Evolutionary conservation across 2,329 filamentous ascomycete species (phyloP).

Genomic region (Cercospora janseana): DNA sequence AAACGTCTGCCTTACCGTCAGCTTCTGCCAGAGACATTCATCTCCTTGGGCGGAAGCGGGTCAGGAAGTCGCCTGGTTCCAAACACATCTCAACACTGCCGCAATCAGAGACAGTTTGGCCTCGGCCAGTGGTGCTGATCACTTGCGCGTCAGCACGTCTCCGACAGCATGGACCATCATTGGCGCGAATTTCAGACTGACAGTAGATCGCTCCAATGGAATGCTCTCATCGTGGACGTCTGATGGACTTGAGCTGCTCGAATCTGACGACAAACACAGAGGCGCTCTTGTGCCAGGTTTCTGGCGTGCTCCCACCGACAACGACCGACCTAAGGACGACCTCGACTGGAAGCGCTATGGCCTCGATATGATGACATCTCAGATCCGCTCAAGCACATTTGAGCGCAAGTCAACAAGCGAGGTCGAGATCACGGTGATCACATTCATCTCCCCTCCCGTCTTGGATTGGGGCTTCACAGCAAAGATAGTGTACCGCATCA

Average conservation of each 20-base stretch:
- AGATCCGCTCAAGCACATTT: slow-evolving; percentile 46
- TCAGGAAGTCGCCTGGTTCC: slow-evolving; percentile 29
- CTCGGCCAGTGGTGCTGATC: neutral
- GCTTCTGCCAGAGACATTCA: slow-evolving; percentile 45
- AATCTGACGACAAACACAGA: neutral
- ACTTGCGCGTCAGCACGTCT: slow-evolving; percentile 13
- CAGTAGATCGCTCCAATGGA: slow-evolving; percentile 12
- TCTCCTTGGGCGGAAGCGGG: slow-evolving; percentile 46
- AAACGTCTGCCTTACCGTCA: slow-evolving; percentile 50
- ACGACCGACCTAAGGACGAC: slow-evolving; percentile 55
- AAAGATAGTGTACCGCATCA: slow-evolving; percentile 53
- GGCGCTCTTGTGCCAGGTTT: slow-evolving; percentile 49
- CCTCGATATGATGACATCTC: slow-evolving; percentile 48
- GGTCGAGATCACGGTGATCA: slow-evolving; percentile 18
- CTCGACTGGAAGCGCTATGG: slow-evolving; percentile 55
- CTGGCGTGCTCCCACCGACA: slow-evolving; percentile 64
- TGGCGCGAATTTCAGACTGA: slow-evolving; percentile 12
- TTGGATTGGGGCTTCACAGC: slow-evolving; percentile 56
- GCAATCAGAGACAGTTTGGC: slow-evolving; percentile 1
- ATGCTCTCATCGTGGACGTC: slow-evolving; percentile 40
- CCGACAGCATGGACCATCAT: slow-evolving; percentile 10
- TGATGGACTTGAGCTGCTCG: slow-evolving; percentile 39
- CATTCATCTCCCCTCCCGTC: slow-evolving; percentile 54
- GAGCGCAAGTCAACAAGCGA: slow-evolving; percentile 27
- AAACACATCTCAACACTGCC: neutral